A percentile compares a stretch with the other conserved stretches of the same genome.
Conservation (phyloP, 345 rosid species). For the Litchi chinensis region DNA sequence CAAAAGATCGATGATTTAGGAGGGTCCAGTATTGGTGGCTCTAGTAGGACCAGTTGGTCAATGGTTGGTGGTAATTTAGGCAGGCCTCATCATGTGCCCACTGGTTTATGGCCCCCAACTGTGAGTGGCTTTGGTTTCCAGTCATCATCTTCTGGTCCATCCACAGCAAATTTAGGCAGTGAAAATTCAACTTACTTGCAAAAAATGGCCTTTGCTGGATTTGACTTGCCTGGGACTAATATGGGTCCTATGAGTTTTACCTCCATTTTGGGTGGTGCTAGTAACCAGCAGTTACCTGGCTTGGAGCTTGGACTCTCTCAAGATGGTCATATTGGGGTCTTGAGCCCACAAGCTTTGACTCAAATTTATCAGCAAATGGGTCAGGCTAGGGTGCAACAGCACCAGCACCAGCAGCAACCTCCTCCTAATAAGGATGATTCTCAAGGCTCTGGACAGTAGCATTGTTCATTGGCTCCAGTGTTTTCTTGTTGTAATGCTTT, state of each 20-base stretch:
- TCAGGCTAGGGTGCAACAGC: slow-evolving; percentile 59
- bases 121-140: slow-evolving; percentile 69
- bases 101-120: slow-evolving; percentile 74
- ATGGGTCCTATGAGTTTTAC: slow-evolving; percentile 81
- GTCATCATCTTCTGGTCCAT: slow-evolving; percentile 48
- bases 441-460: slow-evolving; percentile 81
- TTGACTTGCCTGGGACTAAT: slow-evolving; percentile 64
- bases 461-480: slow-evolving; percentile 39
- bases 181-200: slow-evolving; percentile 56
- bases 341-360: slow-evolving; percentile 70
- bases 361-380: slow-evolving; percentile 96
- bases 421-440: slow-evolving; percentile 73
- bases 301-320: slow-evolving; percentile 94
- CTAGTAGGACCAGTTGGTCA: slow-evolving; percentile 67
- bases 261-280: slow-evolving; percentile 57
- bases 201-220: slow-evolving; percentile 74
- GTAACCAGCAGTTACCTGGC: slow-evolving; percentile 74
- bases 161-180: slow-evolving; percentile 50
- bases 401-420: slow-evolving; percentile 51
- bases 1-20: slow-evolving; percentile 68
- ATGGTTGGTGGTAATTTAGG: slow-evolving; percentile 62
- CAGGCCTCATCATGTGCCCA: slow-evolving; percentile 61
- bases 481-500: slow-evolving; percentile 36
- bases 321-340: slow-evolving; percentile 84
- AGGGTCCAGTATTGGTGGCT: slow-evolving; percentile 54